These are phyloP conservation scores for Exophiala mesophila DNA, from an alignment of 2,329 filamentous ascomycete genomes.

Conservation along the genomic window DNA sequence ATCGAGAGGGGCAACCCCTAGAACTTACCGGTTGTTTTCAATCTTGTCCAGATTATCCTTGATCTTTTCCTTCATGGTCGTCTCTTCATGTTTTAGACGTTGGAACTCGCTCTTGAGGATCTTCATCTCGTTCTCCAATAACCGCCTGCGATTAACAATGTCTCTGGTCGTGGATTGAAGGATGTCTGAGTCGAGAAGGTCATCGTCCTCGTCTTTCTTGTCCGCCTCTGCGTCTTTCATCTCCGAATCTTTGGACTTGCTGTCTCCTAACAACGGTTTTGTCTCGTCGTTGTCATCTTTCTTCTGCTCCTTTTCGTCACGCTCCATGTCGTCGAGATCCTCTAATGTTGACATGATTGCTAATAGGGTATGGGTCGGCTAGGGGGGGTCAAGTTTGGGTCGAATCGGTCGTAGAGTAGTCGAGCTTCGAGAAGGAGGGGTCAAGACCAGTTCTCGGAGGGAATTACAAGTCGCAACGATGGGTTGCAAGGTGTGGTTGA, in stretches of 20 bases:
- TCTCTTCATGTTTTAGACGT: constrained; percentile 89
- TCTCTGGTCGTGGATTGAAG: constrained; percentile 89
- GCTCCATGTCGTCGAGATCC: constrained; percentile 85
- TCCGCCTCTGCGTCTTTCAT: constrained; percentile 77
- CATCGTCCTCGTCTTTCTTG: constrained; percentile 63
- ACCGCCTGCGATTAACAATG: constrained; percentile 81
- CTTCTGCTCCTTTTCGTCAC: constrained; percentile 63
- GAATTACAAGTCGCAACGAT: not conserved
- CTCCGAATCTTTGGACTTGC: constrained; percentile 68
- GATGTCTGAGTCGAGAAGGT: constrained; percentile 88
- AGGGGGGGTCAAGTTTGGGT: not conserved
- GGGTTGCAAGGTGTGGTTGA: not conserved
- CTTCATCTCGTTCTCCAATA: constrained; percentile 94
- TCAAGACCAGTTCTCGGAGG: not conserved
- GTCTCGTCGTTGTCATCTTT: constrained; percentile 53
- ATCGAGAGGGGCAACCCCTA: not conserved
- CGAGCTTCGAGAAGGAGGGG: too few species aligned
- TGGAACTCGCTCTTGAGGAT: constrained; percentile 99
- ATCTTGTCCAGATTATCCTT: constrained; percentile 99
- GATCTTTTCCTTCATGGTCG: constrained; percentile 95
- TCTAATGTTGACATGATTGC: constrained; percentile 78
- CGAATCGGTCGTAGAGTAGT: not conserved
- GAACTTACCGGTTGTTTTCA: constrained; percentile 84
- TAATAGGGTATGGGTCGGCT: not conserved
- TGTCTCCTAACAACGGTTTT: constrained; percentile 46